Base-by-base conservation (phyloP, 2,329 filamentous ascomycete species). In the Mycosphaerella sp. region DNA sequence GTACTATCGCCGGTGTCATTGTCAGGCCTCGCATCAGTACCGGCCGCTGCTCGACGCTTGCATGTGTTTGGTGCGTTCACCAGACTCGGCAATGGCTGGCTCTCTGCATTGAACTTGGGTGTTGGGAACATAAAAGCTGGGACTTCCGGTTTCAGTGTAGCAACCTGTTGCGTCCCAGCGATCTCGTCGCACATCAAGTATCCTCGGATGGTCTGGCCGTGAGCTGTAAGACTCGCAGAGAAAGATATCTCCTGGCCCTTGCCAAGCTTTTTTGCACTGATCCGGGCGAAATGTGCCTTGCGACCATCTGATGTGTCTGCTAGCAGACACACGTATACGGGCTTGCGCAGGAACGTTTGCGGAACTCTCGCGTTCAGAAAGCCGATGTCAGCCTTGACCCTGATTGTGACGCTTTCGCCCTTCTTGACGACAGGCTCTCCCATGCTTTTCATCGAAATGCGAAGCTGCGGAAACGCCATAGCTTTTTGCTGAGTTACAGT, bases 111-210 rank as follows among this genome's bases (percentile, higher is more conserved):
- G 41, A 21, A 50, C 50, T 69, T 60, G 36, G 39, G 12, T 25
- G 44, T 16, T n/a, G 53, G 70, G 62, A 79, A 81, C 37, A 70
- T 61, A 1, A 69, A 70, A 8, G 66, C 51, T 12, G 74, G 70
- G 17, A 84, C 64, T 34, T 75, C 68, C 4, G 75, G 76, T 45
- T 73, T 75, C 9, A 83, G 54, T 18, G 74, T 73, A 6, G 78
- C 80, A 53, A 72, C 69, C 54, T 75, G 73, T 62, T 76, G 67
- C 9, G 80, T 83, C 9, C 80, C 80, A 54, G 79, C 80, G 61
- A 97, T 85, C 39, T 89, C 84, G 69, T 96, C 91, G 58, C 90
- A 97, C 67, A 87, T 86, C 43, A 90, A 75, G 63, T 84, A 81
- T 54, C 82, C 87, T 18, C 76, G 76, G 30, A 93, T 78, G 2